These are phyloP conservation scores for Decorospora gaudefroyi DNA, from an alignment of 2,329 filamentous ascomycete genomes.

Conservation along the genomic window DNA sequence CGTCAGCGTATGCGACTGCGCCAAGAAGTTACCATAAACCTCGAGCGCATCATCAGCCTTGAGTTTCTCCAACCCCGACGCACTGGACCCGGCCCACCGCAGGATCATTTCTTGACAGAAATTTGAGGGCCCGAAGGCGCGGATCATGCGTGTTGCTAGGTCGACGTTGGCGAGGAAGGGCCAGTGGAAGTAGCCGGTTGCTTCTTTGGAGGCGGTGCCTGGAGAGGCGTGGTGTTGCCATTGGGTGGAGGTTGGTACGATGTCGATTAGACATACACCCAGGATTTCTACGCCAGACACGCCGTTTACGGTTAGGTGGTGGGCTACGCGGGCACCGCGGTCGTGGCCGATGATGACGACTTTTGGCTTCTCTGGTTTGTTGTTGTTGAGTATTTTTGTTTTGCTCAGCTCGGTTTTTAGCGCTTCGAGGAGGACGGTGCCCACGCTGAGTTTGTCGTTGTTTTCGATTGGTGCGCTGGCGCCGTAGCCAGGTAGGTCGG, in stretches of 20 bases:
- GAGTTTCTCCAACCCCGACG: slow-evolving; percentile 13
- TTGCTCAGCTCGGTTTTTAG: slow-evolving; percentile 31
- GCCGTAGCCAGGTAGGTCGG: slow-evolving; percentile 44
- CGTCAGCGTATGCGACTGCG: slow-evolving; percentile 51
- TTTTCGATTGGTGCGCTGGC: slow-evolving; percentile 29
- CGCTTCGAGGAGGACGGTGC: slow-evolving; percentile 30
- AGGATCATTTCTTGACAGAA: slow-evolving; percentile 44
- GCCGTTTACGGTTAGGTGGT: slow-evolving; percentile 59
- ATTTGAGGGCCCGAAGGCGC: slow-evolving; percentile 50
- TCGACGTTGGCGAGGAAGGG: slow-evolving; percentile 60
- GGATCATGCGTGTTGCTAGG: slow-evolving; percentile 58
- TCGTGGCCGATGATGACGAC: slow-evolving; percentile 59
- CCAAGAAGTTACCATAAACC: slow-evolving; percentile 52
- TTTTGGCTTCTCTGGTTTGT: slow-evolving; percentile 21
- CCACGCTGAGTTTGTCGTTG: slow-evolving; percentile 41
- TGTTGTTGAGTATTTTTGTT: too few relatives aligned
- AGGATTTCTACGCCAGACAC: slow-evolving; percentile 48
- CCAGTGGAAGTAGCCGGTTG: slow-evolving; percentile 61
- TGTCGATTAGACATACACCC: slow-evolving; percentile 39
- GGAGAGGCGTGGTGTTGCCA: slow-evolving; percentile 52
- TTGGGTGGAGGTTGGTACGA: slow-evolving; percentile 59
- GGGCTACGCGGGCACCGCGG: slow-evolving; percentile 60
- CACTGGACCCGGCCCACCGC: slow-evolving; percentile 46
- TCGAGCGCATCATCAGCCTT: slow-evolving; percentile 42
- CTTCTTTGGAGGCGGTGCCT: slow-evolving; percentile 49